Evolutionary conservation across 2,329 filamentous ascomycete genomes (phyloP).

Genomic region (Myriosclerotinia duriaeana): DNA sequence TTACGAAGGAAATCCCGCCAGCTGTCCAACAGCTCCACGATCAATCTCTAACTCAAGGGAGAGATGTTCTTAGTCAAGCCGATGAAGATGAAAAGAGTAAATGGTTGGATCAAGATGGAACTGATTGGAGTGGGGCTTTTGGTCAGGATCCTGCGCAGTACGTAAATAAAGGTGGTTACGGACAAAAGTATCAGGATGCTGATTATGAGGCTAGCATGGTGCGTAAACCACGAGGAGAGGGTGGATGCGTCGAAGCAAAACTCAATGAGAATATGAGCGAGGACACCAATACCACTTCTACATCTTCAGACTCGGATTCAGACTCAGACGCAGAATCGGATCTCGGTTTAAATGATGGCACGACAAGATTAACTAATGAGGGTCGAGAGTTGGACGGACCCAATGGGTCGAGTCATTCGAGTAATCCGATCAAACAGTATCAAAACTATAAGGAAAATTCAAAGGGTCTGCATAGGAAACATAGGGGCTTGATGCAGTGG

Average conservation of each 20-base stretch:
- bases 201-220: conserved; percentile 26
- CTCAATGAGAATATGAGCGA: conserved; percentile 39
- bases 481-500: conserved; percentile 94
- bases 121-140: conserved; percentile 86
- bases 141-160: conserved; percentile 64
- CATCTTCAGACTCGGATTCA: conserved; percentile 29
- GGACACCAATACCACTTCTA: conserved; percentile 22
- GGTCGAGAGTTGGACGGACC: conserved; percentile 9
- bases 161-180: conserved; percentile 26
- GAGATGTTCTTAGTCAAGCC: conserved; percentile 75
- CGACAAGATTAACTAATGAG: conserved; percentile 19
- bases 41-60: conserved; percentile 72
- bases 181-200: conserved; percentile 19
- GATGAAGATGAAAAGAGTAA: conserved; percentile 69
- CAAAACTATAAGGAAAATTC: conserved; percentile 67
- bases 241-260: conserved; percentile 25
- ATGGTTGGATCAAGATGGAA: conserved; percentile 77
- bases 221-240: conserved; percentile 15
- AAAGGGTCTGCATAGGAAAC: conserved; percentile 77
- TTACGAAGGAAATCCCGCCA: conserved; percentile 71
- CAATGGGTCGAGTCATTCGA: conserved; percentile 35
- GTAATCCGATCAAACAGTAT: conserved; percentile 56
- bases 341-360: conserved; percentile 60
- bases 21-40: conserved; percentile 76
- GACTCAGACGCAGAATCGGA: conserved; percentile 42